These are phyloP conservation scores for Ensete glaucum DNA, from an alignment of 176 grass and related monocot genomes.

Conservation along the genomic window DNA sequence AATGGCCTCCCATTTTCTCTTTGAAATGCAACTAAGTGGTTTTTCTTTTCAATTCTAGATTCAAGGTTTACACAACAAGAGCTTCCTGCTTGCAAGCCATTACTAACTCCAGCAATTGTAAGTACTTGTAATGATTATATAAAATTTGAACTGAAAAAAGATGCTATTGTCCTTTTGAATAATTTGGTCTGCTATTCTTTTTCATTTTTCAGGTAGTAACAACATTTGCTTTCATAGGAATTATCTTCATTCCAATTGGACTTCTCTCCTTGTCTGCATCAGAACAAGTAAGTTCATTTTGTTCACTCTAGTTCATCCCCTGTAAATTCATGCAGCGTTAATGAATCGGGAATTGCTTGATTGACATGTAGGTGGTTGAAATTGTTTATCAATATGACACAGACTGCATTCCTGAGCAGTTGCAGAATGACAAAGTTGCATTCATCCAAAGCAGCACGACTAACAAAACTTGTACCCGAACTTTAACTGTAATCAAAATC, in stretches of 20 bases:
- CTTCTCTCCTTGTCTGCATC: slow-evolving; percentile 49
- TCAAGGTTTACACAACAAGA: slow-evolving; percentile 94
- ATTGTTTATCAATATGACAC: slow-evolving; percentile 56
- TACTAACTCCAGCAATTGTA: slow-evolving; percentile 85
- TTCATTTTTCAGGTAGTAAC: slow-evolving; percentile 42
- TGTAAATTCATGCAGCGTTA: not conserved
- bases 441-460: slow-evolving; percentile 54
- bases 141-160: not conserved
- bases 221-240: slow-evolving; percentile 45
- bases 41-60: slow-evolving; percentile 33
- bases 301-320: not conserved
- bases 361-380: slow-evolving; percentile 57
- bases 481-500: slow-evolving; percentile 45
- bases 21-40: not conserved
- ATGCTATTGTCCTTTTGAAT: not conserved
- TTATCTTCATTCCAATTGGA: slow-evolving; percentile 73
- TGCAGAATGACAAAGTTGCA: slow-evolving; percentile 32
- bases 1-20: not conserved
- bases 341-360: slow-evolving; percentile 8
- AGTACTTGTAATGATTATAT: slow-evolving; percentile 7
- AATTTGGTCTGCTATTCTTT: not conserved
- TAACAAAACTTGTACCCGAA: slow-evolving; percentile 65
- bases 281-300: slow-evolving; percentile 25
- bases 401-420: slow-evolving; percentile 33
- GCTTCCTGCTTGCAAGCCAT: slow-evolving; percentile 88